These are phyloP conservation scores for Adansonia grandidieri DNA, from an alignment of 441 rosid species.

Conservation along the genomic window DNA sequence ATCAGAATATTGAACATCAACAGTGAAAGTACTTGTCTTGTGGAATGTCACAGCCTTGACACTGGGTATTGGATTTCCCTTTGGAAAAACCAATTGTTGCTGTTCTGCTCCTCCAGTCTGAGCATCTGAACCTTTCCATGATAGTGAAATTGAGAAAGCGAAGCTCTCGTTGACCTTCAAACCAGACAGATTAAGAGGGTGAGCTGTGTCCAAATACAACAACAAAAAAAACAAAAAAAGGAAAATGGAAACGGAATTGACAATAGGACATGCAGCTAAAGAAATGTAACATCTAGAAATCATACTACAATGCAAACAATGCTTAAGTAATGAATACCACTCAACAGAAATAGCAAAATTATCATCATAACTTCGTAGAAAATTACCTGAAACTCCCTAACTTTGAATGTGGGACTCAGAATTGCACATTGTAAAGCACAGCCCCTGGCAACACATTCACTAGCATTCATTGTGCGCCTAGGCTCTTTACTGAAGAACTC, in stretches of 20 bases:
- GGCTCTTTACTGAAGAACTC: constrained; percentile 98
- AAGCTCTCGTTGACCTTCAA: constrained; percentile 87
- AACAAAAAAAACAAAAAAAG: too few species aligned
- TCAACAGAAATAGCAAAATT: background rate
- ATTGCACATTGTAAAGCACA: constrained; percentile 95
- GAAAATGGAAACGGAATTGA: background rate
- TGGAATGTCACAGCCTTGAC: constrained; percentile 82
- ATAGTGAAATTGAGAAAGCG: constrained; percentile 75
- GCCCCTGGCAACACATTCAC: constrained; percentile 96
- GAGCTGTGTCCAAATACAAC: background rate
- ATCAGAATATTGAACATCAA: constrained; percentile 82
- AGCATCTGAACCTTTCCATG: constrained; percentile 82
- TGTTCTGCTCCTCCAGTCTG: constrained; percentile 69
- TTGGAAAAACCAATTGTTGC: constrained; percentile 86
- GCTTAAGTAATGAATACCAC: background rate
- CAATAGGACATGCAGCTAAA: background rate
- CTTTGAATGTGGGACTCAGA: constrained; percentile 96
- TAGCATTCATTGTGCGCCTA: constrained; percentile 95
- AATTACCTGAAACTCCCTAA: constrained; percentile 90
- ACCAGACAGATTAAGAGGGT: background rate
- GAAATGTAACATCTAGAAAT: background rate
- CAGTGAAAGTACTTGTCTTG: constrained; percentile 72
- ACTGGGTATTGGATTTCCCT: constrained; percentile 88
- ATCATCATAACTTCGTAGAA: background rate
- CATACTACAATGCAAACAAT: background rate